Evolutionary conservation across 805 yeast genomes (phyloP).

Genomic region (Candida insectalens): DNA sequence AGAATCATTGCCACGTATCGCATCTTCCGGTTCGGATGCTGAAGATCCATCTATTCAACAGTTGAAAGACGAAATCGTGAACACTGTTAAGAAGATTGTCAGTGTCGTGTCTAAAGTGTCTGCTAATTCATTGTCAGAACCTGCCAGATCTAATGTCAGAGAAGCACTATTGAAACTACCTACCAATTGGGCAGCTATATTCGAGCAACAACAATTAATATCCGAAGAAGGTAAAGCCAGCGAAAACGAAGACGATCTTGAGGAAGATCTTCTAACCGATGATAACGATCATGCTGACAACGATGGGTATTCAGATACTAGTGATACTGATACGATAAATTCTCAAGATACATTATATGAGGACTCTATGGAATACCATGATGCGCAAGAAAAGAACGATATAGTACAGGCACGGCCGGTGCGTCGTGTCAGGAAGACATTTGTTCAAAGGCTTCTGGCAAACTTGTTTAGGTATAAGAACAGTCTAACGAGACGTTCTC

Average conservation of each 20-base stretch:
- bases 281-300: constrained; percentile 5
- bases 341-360: constrained; percentile 10
- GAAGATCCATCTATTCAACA: constrained; percentile 25
- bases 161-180: constrained; percentile 73
- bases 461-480: constrained; percentile 20
- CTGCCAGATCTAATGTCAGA: constrained; percentile 72
- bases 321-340: constrained; percentile 6
- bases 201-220: constrained; percentile 12
- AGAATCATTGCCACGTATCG: constrained; percentile 7
- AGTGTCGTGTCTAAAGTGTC: constrained; percentile 79
- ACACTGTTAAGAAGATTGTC: constrained; percentile 84
- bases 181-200: constrained; percentile 46
- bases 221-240: constrained; percentile 7
- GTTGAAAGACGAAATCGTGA: constrained; percentile 73
- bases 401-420: too few species aligned
- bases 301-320: constrained; percentile 5
- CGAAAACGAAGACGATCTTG: constrained; percentile 16
- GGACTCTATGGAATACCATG: constrained; percentile 12
- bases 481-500: constrained; percentile 6
- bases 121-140: constrained; percentile 65
- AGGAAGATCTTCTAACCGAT: constrained; percentile 4
- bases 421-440: constrained; percentile 1
- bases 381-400: neutral
- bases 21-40: constrained; percentile 4
- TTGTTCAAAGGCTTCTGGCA: constrained; percentile 19